Conservation (phyloP, 768 basidiomycete species). For the Cantharellus anzutake region DNA sequence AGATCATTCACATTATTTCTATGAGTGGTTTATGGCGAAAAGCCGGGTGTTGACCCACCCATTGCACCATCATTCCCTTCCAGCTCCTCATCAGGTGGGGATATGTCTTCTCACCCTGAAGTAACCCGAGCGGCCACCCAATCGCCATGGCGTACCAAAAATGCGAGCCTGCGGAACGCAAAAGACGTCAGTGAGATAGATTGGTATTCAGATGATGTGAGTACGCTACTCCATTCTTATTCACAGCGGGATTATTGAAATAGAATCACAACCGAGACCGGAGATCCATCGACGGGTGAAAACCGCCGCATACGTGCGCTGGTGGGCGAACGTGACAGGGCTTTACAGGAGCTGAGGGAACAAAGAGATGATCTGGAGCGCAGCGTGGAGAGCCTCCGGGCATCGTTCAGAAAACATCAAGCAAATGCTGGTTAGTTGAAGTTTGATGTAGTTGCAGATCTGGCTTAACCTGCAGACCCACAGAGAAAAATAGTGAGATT, state of each 20-base stretch:
- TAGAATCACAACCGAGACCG: slow-evolving; percentile 97
- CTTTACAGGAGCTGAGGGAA: slow-evolving; percentile 76
- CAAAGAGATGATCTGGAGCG: slow-evolving; percentile 81
- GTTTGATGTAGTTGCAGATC: not conserved
- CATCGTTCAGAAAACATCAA: slow-evolving; percentile 63
- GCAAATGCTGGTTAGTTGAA: slow-evolving; percentile 47
- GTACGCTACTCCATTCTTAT: no score
- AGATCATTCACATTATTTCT: no score
- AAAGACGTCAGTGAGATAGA: slow-evolving; percentile 65
- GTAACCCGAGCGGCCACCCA: slow-evolving; percentile 71
- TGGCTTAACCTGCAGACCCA: not conserved
- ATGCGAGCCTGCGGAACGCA: slow-evolving; percentile 74
- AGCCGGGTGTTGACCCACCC: no score
- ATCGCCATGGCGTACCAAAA: slow-evolving; percentile 68
- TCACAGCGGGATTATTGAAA: no score
- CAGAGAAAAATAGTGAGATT: no score
- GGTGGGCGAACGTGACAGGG: slow-evolving; percentile 81
- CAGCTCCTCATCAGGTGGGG: no score
- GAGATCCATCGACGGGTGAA: slow-evolving; percentile 78
- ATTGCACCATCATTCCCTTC: no score
- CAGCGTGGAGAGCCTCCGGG: slow-evolving; percentile 50
- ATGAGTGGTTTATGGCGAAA: no score
- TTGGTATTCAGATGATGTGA: no score
- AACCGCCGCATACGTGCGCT: slow-evolving; percentile 81
- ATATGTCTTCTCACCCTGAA: no score